Conservation (phyloP, 805 yeast genomes). For the Maudiozyma serrabonitensis region DNA sequence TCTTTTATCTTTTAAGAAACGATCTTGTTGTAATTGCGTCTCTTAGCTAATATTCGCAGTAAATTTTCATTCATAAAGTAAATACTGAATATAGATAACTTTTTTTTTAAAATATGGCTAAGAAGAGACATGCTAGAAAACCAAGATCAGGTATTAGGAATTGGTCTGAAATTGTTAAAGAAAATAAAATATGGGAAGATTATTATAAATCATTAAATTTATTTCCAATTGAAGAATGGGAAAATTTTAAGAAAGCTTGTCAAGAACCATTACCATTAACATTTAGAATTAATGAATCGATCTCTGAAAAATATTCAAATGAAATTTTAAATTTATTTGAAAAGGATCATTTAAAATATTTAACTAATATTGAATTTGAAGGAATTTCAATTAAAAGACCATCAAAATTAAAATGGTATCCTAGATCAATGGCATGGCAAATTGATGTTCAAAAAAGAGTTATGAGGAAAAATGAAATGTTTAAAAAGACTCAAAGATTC, state of each 20-base stretch:
- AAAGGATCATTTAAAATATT: conserved; percentile 59
- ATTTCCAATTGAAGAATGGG: conserved; percentile 73
- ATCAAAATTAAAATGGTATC: conserved; percentile 72
- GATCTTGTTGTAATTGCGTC: background rate
- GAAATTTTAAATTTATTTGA: conserved; percentile 68
- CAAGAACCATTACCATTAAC: conserved; percentile 81
- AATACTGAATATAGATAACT: too few relatives aligned
- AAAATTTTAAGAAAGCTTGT: conserved; percentile 61
- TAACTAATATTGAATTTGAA: conserved; percentile 59
- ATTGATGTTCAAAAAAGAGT: conserved; percentile 84
- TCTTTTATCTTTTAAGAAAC: background rate
- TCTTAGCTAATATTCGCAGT: background rate
- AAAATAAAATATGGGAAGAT: conserved; percentile 75
- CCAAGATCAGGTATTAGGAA: background rate
- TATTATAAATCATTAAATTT: conserved; percentile 66
- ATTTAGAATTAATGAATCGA: conserved; percentile 76
- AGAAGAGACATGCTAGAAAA: conserved; percentile 1
- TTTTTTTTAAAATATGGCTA: background rate
- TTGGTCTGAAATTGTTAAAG: conserved; percentile 66
- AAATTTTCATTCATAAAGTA: background rate
- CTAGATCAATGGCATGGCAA: conserved; percentile 85
- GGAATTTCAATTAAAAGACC: conserved; percentile 67
- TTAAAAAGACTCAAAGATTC: conserved; percentile 79
- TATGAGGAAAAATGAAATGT: conserved; percentile 75
- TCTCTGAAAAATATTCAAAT: conserved; percentile 64